Conservation (phyloP, 1,284 basidiomycete species). For the Trichosporon inkin region DNA sequence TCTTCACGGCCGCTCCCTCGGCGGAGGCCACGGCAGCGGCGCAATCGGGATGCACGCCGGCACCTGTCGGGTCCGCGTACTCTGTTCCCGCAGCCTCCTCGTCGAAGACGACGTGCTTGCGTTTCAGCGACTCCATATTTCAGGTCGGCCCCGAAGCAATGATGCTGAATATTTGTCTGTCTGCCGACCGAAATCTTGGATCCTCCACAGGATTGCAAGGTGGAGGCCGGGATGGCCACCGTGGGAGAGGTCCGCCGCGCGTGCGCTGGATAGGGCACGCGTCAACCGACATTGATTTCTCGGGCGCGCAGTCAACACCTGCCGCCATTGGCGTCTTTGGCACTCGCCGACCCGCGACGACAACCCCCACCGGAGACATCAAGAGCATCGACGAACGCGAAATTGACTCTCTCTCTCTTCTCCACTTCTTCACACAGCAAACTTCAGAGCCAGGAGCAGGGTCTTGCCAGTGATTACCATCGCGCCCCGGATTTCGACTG, state of each 20-base stretch:
- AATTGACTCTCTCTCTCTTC: too few relatives aligned
- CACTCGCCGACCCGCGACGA: not conserved
- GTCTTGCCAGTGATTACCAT: too few relatives aligned
- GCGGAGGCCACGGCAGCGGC: constrained; percentile 7
- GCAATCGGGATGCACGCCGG: constrained; percentile 17
- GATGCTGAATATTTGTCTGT: not conserved
- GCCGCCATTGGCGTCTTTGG: not conserved
- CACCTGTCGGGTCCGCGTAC: not conserved
- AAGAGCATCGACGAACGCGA: too few relatives aligned
- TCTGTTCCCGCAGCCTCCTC: not conserved
- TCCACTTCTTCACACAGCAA: too few relatives aligned
- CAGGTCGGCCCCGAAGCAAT: not conserved
- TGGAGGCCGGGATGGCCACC: constrained; percentile 19
- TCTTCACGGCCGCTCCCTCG: constrained; percentile 16
- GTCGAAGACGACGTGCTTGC: constrained; percentile 33
- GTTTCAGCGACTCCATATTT: constrained; percentile 24
- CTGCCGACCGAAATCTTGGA: constrained; percentile 18
- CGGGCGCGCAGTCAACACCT: not conserved
- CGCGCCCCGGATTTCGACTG: not conserved
- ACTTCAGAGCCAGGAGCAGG: too few relatives aligned
- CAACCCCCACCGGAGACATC: too few relatives aligned
- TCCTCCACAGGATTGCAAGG: not conserved
- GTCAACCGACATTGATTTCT: constrained; percentile 10
- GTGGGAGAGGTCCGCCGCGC: constrained; percentile 21
- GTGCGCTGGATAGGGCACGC: not conserved